Conservation (phyloP, 768 basidiomycete species). For the Kwoniella sp. region DNA sequence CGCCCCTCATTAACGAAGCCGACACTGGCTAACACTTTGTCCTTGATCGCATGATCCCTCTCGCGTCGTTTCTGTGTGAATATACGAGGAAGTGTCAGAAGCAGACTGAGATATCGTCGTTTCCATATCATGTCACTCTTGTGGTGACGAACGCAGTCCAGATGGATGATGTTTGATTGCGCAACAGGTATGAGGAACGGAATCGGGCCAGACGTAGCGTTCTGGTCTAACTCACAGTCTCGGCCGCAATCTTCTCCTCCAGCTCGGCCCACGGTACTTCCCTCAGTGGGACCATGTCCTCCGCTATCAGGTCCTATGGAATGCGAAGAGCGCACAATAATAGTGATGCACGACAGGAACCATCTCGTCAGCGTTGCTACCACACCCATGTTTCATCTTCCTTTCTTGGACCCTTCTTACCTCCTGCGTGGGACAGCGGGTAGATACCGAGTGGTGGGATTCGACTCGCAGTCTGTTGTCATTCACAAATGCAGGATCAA, state of each 20-base stretch:
- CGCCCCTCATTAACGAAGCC: slow-evolving; percentile 95
- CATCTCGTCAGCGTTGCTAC: no score
- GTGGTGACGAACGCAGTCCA: neutral
- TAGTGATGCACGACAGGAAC: neutral
- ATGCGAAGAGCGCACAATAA: neutral
- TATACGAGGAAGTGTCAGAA: neutral
- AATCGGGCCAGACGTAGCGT: neutral
- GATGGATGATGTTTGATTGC: neutral
- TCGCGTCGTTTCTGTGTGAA: slow-evolving; percentile 65
- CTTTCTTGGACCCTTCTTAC: no score
- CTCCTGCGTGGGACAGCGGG: no score
- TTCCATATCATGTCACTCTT: neutral
- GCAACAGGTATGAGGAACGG: neutral
- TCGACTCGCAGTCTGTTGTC: no score
- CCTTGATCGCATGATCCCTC: slow-evolving; percentile 75
- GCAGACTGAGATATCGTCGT: neutral
- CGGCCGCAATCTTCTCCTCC: slow-evolving; percentile 37
- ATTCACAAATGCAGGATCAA: no score
- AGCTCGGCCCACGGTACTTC: slow-evolving; percentile 35
- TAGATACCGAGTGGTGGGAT: no score
- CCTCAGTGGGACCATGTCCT: slow-evolving; percentile 40
- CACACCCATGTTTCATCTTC: neutral
- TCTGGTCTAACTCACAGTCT: slow-evolving; percentile 31
- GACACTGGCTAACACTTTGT: slow-evolving; percentile 77
- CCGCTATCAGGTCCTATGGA: slow-evolving; percentile 43